phyloP scores from a whole-genome alignment of 371 early-diverging fungal species.

The Furculomyces boomerangus region DNA sequence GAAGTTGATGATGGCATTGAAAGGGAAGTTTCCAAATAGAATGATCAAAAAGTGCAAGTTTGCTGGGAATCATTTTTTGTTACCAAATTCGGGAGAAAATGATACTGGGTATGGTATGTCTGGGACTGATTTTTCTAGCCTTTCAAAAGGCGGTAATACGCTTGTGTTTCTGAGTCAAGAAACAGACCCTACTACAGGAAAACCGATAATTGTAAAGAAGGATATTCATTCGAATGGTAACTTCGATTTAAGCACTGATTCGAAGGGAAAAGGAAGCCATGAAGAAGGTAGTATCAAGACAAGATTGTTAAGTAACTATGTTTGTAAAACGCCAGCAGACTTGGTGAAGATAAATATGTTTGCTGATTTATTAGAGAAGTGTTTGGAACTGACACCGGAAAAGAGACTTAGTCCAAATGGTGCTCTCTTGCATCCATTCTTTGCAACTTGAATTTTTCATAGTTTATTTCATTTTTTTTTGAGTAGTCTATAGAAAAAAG shows the following conservation, averaged over 20 bases:
- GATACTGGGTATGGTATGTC: background rate
- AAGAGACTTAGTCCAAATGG: conserved; percentile 80
- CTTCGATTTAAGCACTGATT: background rate
- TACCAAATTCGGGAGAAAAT: no score
- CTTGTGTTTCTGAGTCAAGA: background rate
- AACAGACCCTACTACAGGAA: background rate
- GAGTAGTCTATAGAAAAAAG: background rate
- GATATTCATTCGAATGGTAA: background rate
- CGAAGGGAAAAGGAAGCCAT: no score
- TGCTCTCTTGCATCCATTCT: conserved; percentile 81
- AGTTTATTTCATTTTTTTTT: background rate
- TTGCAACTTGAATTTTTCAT: conserved; percentile 25
- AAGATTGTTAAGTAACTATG: no score
- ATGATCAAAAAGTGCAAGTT: conserved; percentile 70
- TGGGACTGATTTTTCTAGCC: background rate
- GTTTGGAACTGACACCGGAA: conserved; percentile 76
- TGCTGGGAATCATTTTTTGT: conserved; percentile 49
- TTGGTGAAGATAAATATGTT: conserved; percentile 25
- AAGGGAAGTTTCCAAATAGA: conserved; percentile 71
- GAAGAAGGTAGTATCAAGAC: no score
- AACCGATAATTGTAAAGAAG: background rate
- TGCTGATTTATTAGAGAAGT: conserved; percentile 66
- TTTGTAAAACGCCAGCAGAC: conserved; percentile 15
- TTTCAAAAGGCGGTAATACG: background rate
- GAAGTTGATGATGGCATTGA: conserved; percentile 76